A percentile compares a stretch with the other conserved stretches of the same genome.
Evolutionary conservation across 768 basidiomycete species (phyloP).

Genomic region (Hirschioporus abietinus): DNA sequence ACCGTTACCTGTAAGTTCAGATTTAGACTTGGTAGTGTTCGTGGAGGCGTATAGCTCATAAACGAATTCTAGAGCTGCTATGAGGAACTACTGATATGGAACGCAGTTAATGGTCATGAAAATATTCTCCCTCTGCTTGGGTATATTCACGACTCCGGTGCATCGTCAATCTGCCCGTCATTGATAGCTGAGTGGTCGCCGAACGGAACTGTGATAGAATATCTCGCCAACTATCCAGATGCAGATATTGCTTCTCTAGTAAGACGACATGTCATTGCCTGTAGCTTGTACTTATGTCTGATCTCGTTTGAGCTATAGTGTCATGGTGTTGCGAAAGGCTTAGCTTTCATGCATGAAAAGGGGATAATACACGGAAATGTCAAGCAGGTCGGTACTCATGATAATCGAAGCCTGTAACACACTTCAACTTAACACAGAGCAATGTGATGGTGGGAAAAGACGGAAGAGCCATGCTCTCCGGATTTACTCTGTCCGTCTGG

Average conservation of each 20-base stretch:
- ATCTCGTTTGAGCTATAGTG: background rate
- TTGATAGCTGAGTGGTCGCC: background rate
- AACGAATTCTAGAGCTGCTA: background rate
- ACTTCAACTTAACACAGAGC: background rate
- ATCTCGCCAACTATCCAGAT: background rate
- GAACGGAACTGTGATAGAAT: background rate
- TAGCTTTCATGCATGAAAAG: background rate
- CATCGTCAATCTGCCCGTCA: background rate
- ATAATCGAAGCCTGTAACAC: background rate
- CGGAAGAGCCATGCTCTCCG: background rate
- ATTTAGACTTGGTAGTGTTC: background rate
- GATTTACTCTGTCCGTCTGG: background rate
- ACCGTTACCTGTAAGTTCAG: background rate
- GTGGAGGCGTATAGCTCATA: background rate
- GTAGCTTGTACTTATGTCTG: background rate
- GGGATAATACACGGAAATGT: background rate
- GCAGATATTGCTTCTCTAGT: background rate
- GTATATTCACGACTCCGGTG: background rate
- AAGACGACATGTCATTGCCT: background rate
- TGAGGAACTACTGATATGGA: background rate
- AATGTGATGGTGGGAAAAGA: background rate
- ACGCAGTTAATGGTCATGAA: background rate
- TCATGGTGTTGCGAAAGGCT: background rate
- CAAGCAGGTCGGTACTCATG: background rate
- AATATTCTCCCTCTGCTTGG: background rate